Evolutionary conservation across 805 yeast species (phyloP).

Genomic region (Torulaspora indica): DNA sequence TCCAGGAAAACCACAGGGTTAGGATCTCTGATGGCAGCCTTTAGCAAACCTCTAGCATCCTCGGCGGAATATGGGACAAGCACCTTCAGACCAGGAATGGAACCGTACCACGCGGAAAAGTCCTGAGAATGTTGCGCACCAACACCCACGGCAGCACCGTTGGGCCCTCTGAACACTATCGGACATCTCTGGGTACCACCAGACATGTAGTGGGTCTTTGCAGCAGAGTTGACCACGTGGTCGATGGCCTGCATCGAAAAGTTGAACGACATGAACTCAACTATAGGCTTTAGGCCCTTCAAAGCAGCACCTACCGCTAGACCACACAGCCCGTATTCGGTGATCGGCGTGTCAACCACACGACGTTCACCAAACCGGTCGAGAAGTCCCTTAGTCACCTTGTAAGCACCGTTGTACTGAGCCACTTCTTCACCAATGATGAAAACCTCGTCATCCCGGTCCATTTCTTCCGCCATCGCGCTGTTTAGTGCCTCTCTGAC

Average conservation of each 20-base stretch:
- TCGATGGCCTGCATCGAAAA: constrained; percentile 99
- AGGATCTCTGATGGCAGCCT: constrained; percentile 97
- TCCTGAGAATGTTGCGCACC: constrained; percentile 99
- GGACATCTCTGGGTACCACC: constrained; percentile 98
- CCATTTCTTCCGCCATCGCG: constrained; percentile 96
- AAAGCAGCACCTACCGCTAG: constrained; percentile 93
- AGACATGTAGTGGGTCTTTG: constrained; percentile 97
- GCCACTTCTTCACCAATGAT: constrained; percentile 99
- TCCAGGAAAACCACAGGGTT: constrained; percentile 95
- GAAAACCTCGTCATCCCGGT: constrained; percentile 89
- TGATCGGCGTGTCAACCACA: constrained; percentile 93
- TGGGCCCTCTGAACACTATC: constrained; percentile 98
- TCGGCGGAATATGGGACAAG: constrained; percentile 92
- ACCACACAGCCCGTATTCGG: constrained; percentile 99
- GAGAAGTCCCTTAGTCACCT: constrained; percentile 89
- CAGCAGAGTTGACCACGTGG: constrained; percentile 97
- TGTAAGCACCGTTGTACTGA: constrained; percentile 98
- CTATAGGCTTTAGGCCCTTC: constrained; percentile 92
- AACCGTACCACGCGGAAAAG: constrained; percentile 95
- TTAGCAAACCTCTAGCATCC: constrained; percentile 91
- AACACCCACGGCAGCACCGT: constrained; percentile 99
- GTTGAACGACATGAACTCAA: constrained; percentile 98
- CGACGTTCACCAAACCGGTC: constrained; percentile 94
- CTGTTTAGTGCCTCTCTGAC: constrained; percentile 95
- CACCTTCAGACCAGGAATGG: constrained; percentile 97